A percentile compares a stretch with the other conserved stretches of the same genome.
Evolutionary conservation across 2,329 filamentous ascomycete genomes (phyloP).

Genomic region (Fusarium newnesense): DNA sequence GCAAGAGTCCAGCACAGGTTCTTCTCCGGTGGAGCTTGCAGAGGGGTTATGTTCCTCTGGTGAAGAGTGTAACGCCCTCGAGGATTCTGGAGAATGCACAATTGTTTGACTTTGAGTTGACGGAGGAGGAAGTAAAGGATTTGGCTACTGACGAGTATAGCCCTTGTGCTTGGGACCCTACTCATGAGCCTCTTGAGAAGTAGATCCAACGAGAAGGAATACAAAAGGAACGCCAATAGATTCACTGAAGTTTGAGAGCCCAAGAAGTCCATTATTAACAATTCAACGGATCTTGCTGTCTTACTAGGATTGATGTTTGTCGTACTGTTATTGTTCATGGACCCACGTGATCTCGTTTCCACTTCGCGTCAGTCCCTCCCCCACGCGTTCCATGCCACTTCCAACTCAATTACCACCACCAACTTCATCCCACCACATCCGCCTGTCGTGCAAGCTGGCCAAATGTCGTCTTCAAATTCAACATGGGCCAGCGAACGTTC

Average conservation of each 20-base stretch:
- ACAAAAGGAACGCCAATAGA: background rate
- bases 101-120: slow-evolving; percentile 66
- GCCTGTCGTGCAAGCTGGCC: background rate
- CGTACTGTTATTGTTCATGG: slow-evolving; percentile 10
- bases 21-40: slow-evolving; percentile 85
- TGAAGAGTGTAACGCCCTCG: slow-evolving; percentile 76
- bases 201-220: slow-evolving; percentile 19
- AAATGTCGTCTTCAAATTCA: slow-evolving; percentile 33
- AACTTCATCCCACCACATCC: background rate
- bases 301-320: background rate
- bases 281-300: background rate
- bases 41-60: slow-evolving; percentile 77
- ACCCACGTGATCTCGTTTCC: slow-evolving; percentile 43
- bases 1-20: slow-evolving; percentile 79
- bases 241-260: background rate
- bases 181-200: slow-evolving; percentile 57
- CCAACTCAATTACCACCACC: background rate
- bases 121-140: slow-evolving; percentile 61
- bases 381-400: slow-evolving; percentile 21
- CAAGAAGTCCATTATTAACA: no score
- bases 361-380: slow-evolving; percentile 34
- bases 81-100: slow-evolving; percentile 73
- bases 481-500: slow-evolving; percentile 58
- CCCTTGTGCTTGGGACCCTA: slow-evolving; percentile 68
- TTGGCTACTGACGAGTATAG: slow-evolving; percentile 63